Percentiles rank a stretch among this genome's conserved stretches.
Conservation (phyloP, 208 protist species). For the Dictyostelium gargantuum region DNA sequence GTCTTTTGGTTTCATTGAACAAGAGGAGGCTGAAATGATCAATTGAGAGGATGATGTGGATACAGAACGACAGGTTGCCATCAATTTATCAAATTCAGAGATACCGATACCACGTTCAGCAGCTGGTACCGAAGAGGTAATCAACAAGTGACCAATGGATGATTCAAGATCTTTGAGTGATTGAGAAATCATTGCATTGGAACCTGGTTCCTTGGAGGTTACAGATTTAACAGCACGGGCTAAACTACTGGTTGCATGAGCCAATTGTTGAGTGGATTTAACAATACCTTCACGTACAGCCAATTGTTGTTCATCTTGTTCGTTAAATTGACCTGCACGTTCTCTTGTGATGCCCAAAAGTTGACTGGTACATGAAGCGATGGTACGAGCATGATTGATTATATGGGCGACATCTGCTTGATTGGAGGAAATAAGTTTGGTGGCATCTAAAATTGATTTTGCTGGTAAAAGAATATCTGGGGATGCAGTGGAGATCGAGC, state of each 20-base stretch:
- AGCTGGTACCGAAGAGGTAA: not conserved
- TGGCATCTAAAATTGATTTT: not conserved
- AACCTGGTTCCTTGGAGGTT: not conserved
- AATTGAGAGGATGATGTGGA: slow-evolving; percentile 17
- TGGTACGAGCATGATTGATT: not conserved
- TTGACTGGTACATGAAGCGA: slow-evolving; percentile 2
- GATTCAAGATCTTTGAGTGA: slow-evolving; percentile 21
- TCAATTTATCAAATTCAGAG: slow-evolving; percentile 2
- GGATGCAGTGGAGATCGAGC: slow-evolving; percentile 1
- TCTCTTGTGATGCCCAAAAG: not conserved
- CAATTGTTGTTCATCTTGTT: not conserved
- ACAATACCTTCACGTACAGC: not conserved
- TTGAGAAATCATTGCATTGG: not conserved
- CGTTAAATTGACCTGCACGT: not conserved
- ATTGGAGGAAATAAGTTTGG: not conserved
- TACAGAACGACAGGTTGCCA: not conserved
- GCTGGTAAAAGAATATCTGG: slow-evolving; percentile 28
- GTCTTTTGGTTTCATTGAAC: slow-evolving; percentile 37
- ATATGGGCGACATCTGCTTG: not conserved
- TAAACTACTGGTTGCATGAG: not conserved
- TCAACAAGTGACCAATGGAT: not conserved
- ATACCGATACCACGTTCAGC: not conserved
- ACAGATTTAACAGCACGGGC: slow-evolving; percentile 54
- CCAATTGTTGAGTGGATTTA: slow-evolving; percentile 33
- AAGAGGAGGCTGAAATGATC: not conserved